Evolutionary conservation across 2,329 filamentous ascomycete genomes (phyloP).

Genomic region (Alternaria longipes): DNA sequence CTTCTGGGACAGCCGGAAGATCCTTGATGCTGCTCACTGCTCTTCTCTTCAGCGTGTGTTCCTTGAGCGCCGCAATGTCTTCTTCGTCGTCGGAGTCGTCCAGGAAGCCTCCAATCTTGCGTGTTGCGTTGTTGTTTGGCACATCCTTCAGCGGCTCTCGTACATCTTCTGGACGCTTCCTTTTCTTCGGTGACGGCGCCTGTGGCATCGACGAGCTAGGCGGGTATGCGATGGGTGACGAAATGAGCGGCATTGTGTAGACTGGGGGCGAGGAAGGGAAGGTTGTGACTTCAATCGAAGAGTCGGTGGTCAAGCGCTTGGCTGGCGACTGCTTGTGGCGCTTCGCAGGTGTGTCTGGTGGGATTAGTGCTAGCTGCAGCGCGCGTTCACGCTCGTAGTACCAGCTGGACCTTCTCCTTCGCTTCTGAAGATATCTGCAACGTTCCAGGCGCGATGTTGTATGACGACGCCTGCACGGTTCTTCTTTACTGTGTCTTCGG

Average conservation of each 20-base stretch:
- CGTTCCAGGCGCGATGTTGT: constrained; percentile 60
- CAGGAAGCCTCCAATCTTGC: constrained; percentile 48
- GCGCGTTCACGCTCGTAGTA: constrained; percentile 28
- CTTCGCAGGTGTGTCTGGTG: constrained; percentile 46
- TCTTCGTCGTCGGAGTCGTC: constrained; percentile 56
- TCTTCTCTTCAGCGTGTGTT: constrained; percentile 50
- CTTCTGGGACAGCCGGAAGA: constrained; percentile 34
- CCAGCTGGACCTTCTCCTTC: constrained; percentile 55
- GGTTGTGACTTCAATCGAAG: constrained; percentile 18
- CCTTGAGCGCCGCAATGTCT: constrained; percentile 50
- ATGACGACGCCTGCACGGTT: constrained; percentile 59
- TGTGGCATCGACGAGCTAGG: constrained; percentile 57
- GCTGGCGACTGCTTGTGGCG: constrained; percentile 19
- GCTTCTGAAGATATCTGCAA: constrained; percentile 59
- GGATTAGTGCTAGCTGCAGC: constrained; percentile 30
- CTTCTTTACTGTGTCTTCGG: constrained; percentile 55
- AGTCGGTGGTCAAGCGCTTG: constrained; percentile 20
- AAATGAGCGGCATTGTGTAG: constrained; percentile 68
- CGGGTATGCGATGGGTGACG: constrained; percentile 67
- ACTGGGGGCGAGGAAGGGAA: constrained; percentile 58
- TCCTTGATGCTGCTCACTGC: constrained; percentile 42
- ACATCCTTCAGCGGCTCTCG: constrained; percentile 48
- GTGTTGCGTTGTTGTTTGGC: constrained; percentile 45
- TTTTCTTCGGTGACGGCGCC: constrained; percentile 50
- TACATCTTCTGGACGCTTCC: constrained; percentile 43